phyloP scores from a whole-genome alignment of 805 yeast species.

The Wickerhamiella kurtzmanii region DNA sequence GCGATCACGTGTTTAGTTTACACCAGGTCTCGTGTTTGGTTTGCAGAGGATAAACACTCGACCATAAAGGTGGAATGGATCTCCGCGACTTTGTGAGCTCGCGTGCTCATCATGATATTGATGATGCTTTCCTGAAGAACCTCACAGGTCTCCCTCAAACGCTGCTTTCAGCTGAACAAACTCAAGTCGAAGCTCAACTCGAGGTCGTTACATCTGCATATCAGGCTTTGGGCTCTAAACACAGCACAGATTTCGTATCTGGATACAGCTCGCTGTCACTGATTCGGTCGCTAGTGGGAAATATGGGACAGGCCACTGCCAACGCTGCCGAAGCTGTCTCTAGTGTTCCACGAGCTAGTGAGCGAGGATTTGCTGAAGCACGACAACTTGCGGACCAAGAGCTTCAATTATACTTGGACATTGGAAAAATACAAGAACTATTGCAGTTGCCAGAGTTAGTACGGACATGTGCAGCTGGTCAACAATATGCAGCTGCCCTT shows the following conservation, averaged over 20 bases:
- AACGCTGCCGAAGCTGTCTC: conserved; percentile 13
- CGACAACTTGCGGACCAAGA: conserved; percentile 27
- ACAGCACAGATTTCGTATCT: conserved; percentile 10
- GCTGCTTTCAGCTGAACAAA: conserved; percentile 11
- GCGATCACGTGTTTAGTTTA: too few species aligned
- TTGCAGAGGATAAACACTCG: too few species aligned
- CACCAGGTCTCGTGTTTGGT: too few species aligned
- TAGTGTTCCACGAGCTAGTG: conserved; percentile 14
- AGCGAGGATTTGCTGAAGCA: conserved; percentile 12
- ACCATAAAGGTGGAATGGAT: too few species aligned
- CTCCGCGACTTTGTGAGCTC: not conserved
- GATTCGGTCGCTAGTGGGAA: conserved; percentile 4
- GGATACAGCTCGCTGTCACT: conserved; percentile 10
- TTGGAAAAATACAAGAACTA: conserved; percentile 62
- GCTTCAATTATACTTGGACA: conserved; percentile 32
- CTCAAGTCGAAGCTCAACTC: conserved; percentile 5
- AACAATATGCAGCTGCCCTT: conserved; percentile 79
- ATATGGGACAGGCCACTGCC: conserved; percentile 5
- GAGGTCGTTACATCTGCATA: conserved; percentile 3
- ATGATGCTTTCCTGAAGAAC: not conserved
- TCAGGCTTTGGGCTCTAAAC: conserved; percentile 8
- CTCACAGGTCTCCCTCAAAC: conserved; percentile 10
- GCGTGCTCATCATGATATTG: not conserved
- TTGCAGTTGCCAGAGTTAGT: conserved; percentile 75
- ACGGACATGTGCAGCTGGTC: conserved; percentile 69